Evolutionary conservation across 768 basidiomycete species (phyloP).

Genomic region (Auricularia auricula-judae): DNA sequence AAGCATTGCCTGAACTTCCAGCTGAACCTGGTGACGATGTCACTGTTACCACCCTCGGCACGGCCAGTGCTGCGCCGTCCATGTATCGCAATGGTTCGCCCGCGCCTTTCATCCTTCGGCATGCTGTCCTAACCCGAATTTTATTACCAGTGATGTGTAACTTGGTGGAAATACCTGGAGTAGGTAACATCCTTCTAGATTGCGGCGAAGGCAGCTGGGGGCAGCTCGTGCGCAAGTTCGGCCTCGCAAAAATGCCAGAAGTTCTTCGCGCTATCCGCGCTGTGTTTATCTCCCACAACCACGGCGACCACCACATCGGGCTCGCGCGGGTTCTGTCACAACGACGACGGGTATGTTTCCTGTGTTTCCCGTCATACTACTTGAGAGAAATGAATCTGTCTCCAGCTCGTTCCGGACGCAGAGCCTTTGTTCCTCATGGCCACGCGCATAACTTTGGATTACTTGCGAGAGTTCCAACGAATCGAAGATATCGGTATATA

Average conservation of each 20-base stretch:
- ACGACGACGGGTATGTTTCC: constrained; percentile 46
- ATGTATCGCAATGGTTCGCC: constrained; percentile 76
- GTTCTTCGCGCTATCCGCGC: constrained; percentile 62
- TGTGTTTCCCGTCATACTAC: background rate
- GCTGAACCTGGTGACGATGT: constrained; percentile 47
- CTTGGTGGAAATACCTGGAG: constrained; percentile 59
- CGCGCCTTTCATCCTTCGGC: constrained; percentile 9
- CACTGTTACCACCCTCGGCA: constrained; percentile 68
- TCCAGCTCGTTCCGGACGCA: constrained; percentile 49
- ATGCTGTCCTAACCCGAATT: background rate
- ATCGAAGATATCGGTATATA: constrained; percentile 62
- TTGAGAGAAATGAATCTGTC: too few relatives aligned
- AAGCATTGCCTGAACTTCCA: constrained; percentile 13
- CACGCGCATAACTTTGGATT: constrained; percentile 42
- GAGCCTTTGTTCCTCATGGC: constrained; percentile 65
- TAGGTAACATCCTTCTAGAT: constrained; percentile 74
- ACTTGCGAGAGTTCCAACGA: constrained; percentile 61
- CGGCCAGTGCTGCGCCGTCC: constrained; percentile 75
- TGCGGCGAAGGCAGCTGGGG: constrained; percentile 90
- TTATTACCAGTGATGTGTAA: constrained; percentile 24
- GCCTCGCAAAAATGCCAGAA: constrained; percentile 30
- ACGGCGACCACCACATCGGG: constrained; percentile 89
- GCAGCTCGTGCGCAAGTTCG: constrained; percentile 72
- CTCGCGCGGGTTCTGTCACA: constrained; percentile 60
- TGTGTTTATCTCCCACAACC: constrained; percentile 82